These are phyloP conservation scores for Laburnicola sp. DNA, from an alignment of 2,329 filamentous ascomycete genomes.

Conservation along the genomic window DNA sequence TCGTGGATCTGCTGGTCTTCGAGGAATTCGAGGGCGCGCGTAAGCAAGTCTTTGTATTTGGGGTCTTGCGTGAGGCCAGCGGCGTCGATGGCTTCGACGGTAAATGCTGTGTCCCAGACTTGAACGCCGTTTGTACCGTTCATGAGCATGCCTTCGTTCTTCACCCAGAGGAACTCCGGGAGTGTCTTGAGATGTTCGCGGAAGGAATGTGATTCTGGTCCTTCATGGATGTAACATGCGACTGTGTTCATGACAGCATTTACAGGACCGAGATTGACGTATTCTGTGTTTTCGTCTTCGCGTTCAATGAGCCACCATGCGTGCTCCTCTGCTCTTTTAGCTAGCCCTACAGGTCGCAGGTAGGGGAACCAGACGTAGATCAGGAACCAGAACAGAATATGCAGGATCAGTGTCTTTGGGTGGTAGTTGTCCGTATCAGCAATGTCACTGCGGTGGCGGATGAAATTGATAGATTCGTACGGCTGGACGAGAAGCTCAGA, in stretches of 20 bases:
- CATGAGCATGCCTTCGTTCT: conserved; percentile 86
- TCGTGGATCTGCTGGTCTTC: conserved; percentile 90
- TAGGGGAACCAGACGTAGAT: conserved; percentile 81
- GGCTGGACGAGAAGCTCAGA: conserved; percentile 82
- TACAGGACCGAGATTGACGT: conserved; percentile 82
- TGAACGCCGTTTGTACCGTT: conserved; percentile 99
- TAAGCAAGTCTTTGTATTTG: conserved; percentile 80
- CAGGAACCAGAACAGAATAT: conserved; percentile 74
- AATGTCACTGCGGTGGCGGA: conserved; percentile 78
- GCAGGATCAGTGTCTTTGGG: conserved; percentile 84
- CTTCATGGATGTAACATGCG: conserved; percentile 80
- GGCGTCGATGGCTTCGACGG: conserved; percentile 79
- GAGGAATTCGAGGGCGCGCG: conserved; percentile 79
- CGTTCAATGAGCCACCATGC: conserved; percentile 80
- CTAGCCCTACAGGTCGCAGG: conserved; percentile 67
- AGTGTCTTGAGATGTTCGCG: conserved; percentile 77
- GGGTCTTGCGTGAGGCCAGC: conserved; percentile 76
- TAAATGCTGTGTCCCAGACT: conserved; percentile 92
- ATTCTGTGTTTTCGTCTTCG: conserved; percentile 93
- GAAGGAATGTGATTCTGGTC: conserved; percentile 71
- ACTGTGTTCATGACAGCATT: conserved; percentile 90
- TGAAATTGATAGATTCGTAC: conserved; percentile 77
- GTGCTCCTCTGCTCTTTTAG: conserved; percentile 76
- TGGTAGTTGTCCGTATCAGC: conserved; percentile 83
- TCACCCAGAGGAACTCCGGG: conserved; percentile 89